phyloP scores from a whole-genome alignment of 176 grass and related monocot species.

The Alloteropsis semialata region DNA sequence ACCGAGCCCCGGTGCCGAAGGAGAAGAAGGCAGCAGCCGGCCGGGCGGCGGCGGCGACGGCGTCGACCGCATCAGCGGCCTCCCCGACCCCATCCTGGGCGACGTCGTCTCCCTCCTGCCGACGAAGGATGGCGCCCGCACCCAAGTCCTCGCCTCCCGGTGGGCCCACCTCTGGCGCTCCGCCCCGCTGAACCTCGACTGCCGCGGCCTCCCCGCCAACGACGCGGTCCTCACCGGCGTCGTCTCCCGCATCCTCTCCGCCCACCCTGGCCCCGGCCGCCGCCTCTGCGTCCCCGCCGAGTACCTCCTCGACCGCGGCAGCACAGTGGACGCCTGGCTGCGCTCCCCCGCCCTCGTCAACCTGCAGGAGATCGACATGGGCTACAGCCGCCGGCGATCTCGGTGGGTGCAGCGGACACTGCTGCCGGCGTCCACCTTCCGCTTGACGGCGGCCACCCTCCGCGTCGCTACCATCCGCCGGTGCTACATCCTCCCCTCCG shows the following conservation, averaged over 20 bases:
- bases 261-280: background rate
- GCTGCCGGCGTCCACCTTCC: slow-evolving; percentile 26
- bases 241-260: background rate
- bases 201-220: background rate
- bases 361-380: background rate
- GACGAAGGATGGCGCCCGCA: background rate
- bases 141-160: background rate
- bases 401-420: too few relatives aligned
- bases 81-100: background rate
- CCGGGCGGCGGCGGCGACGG: too few relatives aligned
- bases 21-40: background rate
- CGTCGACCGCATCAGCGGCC: background rate
- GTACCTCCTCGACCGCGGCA: background rate
- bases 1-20: background rate
- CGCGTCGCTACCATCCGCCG: background rate
- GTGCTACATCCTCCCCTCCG: background rate
- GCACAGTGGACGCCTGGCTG: background rate
- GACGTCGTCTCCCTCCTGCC: background rate
- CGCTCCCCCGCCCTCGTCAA: background rate
- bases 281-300: background rate
- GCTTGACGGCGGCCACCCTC: background rate
- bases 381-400: too few relatives aligned
- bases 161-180: background rate
- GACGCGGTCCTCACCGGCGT: background rate
- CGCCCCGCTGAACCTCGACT: slow-evolving; percentile 3